Percentiles rank a stretch among this genome's conserved stretches.
Evolutionary conservation across 208 protist species (phyloP).

Genomic region (Crithidia thermophila): DNA sequence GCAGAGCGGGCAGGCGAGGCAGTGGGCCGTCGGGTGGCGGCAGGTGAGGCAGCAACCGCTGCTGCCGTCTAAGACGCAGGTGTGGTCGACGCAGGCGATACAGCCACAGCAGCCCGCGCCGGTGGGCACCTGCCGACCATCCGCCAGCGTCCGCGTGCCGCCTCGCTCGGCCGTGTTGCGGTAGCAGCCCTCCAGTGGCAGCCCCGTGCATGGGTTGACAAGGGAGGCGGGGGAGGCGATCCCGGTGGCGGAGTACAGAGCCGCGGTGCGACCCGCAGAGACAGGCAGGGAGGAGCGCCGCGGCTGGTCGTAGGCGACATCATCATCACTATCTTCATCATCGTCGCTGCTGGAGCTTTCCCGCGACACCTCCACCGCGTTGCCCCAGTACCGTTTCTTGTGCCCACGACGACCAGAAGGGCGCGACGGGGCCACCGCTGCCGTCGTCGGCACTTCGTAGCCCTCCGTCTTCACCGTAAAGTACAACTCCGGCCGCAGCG

Average conservation of each 20-base stretch:
- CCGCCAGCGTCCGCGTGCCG: not conserved
- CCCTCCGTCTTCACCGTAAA: conserved; percentile 24
- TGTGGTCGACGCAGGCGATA: conserved; percentile 13
- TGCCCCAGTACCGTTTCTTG: conserved; percentile 2
- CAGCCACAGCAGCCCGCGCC: conserved; percentile 34
- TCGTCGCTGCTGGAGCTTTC: not conserved
- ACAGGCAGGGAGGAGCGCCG: not conserved
- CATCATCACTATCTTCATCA: not conserved
- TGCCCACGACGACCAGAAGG: not conserved
- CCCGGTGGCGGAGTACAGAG: conserved; percentile 17
- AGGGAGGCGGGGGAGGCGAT: conserved; percentile 26
- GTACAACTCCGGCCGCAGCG: conserved; percentile 57
- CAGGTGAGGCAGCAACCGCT: conserved; percentile 35
- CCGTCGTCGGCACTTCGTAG: not conserved
- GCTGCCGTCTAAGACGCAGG: conserved; percentile 16
- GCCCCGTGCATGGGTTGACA: conserved; percentile 27
- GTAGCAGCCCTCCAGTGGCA: conserved; percentile 49
- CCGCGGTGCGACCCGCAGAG: not conserved
- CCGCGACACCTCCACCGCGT: conserved; percentile 15
- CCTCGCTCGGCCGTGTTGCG: conserved; percentile 5
- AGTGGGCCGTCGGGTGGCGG: conserved; percentile 35
- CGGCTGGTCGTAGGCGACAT: not conserved
- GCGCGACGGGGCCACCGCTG: not conserved
- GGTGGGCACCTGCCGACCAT: not conserved
- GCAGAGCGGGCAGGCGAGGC: conserved; percentile 33